Evolutionary conservation across 352 stramenopile genomes (phyloP), one percentile per base, ranked within the genome.

Genomic region (Plasmopara viticola): DNA sequence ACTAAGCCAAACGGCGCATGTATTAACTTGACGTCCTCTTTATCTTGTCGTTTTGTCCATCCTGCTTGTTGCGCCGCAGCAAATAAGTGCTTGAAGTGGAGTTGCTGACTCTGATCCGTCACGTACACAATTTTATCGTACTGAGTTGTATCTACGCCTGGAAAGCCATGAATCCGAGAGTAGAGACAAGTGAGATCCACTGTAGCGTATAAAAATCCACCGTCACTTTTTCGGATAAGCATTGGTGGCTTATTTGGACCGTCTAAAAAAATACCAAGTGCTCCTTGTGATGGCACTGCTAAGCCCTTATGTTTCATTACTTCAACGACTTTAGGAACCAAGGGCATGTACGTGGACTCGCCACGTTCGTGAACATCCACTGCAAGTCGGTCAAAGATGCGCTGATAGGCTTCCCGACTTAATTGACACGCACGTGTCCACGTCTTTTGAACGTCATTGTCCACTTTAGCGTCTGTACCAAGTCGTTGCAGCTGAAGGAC

Each of bases 91-190:
- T 80, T 64, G 45, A 94, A 94, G 54, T 94, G 80, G 10, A 86
- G 48, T 43, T 87, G 69, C 53, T 94, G 83, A 30, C 80, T 87
- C 51, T 84, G 62, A 53, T 94, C 83, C 0, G 83, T 94, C 41
- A 91, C 72, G 55, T 94, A 91, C 15, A 94, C 60, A 33, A 90
- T 67, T 60, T 90, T 71, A 47, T 94, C 80, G 66, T 94, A 90
- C 31, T 61, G 47, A 10, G 65, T 86, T 1, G 67, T 44, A 31
- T 91, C 83, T 7, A 91, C 65, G 12, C 73, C 77, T 2, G 74
- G 65, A 42, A 87, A 81, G 10, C 79, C 79, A 43, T 84, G 72
- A 47, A 94, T 85, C 20, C 83, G 80, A 10, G 74, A 89, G 50
- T 86, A 60, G 15, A 94, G 53, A 33, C 78, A 86, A 25, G 80